Base-by-base conservation (phyloP, 306 rosid genomes). In the Bauhinia variegata region DNA sequence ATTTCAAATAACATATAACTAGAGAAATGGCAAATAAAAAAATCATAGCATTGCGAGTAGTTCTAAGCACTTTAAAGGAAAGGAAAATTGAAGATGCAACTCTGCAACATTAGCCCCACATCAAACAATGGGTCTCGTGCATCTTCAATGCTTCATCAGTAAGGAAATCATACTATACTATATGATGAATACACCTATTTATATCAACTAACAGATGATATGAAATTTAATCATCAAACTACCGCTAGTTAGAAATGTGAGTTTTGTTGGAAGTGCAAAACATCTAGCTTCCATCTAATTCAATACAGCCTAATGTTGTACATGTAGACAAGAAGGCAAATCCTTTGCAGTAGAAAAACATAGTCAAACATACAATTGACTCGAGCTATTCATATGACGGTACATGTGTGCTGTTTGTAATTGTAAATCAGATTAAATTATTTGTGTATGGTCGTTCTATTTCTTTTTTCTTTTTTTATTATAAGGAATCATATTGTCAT, bases 161-260 rank as follows among this genome's bases (percentile, higher is more conserved):
- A 56, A 60, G 50, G 8, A 18, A 68, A 69, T 37, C 49, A n/a
- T 41, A 46, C 57, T 28, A 69, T 8, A 39, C 18, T 3, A 15
- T 33, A 52, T 32, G 44, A 39, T 38, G 53, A 60, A 67, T 52
- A 54, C 46, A 17, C 31, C 31, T 63, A 63, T 10, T 33, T 63
- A 10, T 41, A 44, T 17, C 63, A 60, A 60, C 34, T 9, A 65
- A 19, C 28, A 67, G 69, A 68, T 44, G 36, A 51, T 34, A 42
- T 17, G 42, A 54, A 68, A 62, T 53, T 13, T 54, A 75, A 12
- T 14, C 6, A 51, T 67, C 52, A 60, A 60, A 52, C 36, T 14
- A 44, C 28, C 16, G 39, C 67, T 44, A 61, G 43, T 44, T 43
- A 66, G 54, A 15, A 23, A 8, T 47, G 38, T 23, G 23, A 57